Base-by-base conservation (phyloP, 371 early-diverging fungal genomes). In the Mucor ambiguus region DNA sequence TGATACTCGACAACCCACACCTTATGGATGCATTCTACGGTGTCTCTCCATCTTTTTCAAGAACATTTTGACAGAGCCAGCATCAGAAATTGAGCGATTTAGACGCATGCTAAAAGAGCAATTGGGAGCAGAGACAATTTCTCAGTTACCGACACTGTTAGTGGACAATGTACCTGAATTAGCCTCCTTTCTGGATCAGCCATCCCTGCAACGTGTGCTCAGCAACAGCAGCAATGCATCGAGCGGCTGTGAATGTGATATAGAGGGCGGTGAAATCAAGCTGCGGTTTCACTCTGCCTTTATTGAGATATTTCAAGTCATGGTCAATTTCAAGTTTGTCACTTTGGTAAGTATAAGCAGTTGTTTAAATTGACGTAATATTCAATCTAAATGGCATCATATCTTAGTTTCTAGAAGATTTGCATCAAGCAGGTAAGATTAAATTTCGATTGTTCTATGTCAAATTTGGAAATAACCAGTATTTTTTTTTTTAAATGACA, bases 371-470 rank as follows among this genome's bases (percentile, higher is more conserved):
- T 41, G 11, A 38, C 58, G 58, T 38, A 32, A 38, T 58, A 22
- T 58, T 38, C 16, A 38, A 58, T 22, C 10, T n/a, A n/a, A 58
- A 58, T 60, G 18, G n/a, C 46, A 20, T 46, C 46, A 46, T 22
- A 0, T 8, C 1, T 22, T 57, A 82, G 82, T 79, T 82, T 72
- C 60, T 82, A 68, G 82, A 82, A 72, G 82, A 82, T 78, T 72
- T 82, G 30, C 82, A 82, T 65, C 80, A 82, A 77, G 82, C 82
- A 63, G 82, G 82, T 82, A 74, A 64, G 35, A 43, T 18, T n/a
- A 35, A 60, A 28, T 60, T 60, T 43, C 60, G 26, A 41, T 29
- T 46, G 20, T 41, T 24, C 52, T 14, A 52, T 52, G 10, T 24
- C 24, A 26, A 52, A 48, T 48, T 41, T 18, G 41, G 41, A 18